Base-by-base conservation (phyloP, 2,329 filamentous ascomycete genomes). In the Neophaeococcomyces mojaviensis region DNA sequence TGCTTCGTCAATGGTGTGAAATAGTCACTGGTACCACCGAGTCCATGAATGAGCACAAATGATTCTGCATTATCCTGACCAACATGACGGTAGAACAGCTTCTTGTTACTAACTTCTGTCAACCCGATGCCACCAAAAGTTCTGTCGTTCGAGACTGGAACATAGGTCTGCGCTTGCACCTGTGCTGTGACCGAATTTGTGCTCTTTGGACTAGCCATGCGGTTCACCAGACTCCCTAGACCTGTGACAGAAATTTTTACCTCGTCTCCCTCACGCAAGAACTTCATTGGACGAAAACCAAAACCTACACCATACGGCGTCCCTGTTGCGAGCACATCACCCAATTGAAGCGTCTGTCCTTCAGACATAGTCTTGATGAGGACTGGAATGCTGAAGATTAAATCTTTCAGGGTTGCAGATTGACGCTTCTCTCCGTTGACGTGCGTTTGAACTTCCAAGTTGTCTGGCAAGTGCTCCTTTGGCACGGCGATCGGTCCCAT, bases 401-500 rank as follows among this genome's bases (percentile, higher is more conserved):
- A 53, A 39, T 77, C 68, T 1, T 66, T 62, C 0, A 68, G 72
- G 2, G 63, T 72, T 1, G 65, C 68, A 30, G 73, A 61, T 52
- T 79, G 76, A 4, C 73, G 61, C 34, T 66, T 56, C 49, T 77
- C 67, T 0, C 71, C 71, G 52, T 78, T 78, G 22, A 78, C 71
- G 3, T 59, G 56, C 0, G 72, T 74, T 46, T 66, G 60, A 1
- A 74, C 54, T 1, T 51, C 57, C 1, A 76, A 61, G 40, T 62
- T 61, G 31, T 66, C 52, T 1, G 71, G 66, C 1, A 78, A 61
- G n/a, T 65, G 54, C 28, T 62, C 58, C 36, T 67, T 67, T 7
- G 71, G 70, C 2, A 77, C 69, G 6, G 74, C 73, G 18, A 77
- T 64, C 0, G 74, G 74, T 1, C 74, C 75, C 65, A 78, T 77